Conservation (phyloP, 1,139 yeast species). For the Yamadazyma conglobata region DNA sequence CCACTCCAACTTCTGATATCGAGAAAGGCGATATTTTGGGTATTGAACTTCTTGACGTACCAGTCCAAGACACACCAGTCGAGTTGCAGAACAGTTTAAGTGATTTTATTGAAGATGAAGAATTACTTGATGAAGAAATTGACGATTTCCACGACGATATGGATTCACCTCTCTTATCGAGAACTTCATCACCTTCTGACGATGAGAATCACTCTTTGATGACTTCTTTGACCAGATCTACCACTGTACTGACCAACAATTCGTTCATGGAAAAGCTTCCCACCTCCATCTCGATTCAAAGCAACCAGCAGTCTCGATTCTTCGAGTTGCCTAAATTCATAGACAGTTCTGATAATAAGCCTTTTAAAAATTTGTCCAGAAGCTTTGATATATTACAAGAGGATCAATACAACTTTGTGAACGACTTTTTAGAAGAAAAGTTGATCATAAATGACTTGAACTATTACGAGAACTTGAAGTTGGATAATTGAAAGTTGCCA, state of each 20-base stretch:
- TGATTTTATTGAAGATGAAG: slow-evolving; percentile 5
- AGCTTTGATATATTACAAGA: slow-evolving; percentile 26
- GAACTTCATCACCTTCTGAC: slow-evolving; percentile 41
- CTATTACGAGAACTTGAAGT: slow-evolving; percentile 24
- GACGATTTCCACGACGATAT: slow-evolving; percentile 20
- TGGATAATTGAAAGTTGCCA: no score
- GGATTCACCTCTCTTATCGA: slow-evolving; percentile 31
- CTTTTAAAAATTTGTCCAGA: slow-evolving; percentile 10
- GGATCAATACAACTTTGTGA: slow-evolving; percentile 40
- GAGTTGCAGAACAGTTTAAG: slow-evolving; percentile 1
- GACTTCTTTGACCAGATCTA: slow-evolving; percentile 41
- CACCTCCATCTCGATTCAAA: slow-evolving; percentile 1
- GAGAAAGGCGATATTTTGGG: background rate
- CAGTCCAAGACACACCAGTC: background rate
- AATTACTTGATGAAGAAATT: slow-evolving; percentile 15
- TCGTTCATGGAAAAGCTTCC: slow-evolving; percentile 18
- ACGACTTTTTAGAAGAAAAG: slow-evolving; percentile 42
- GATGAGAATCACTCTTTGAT: slow-evolving; percentile 34
- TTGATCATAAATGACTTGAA: slow-evolving; percentile 34
- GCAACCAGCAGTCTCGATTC: slow-evolving; percentile 13
- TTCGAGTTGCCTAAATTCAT: slow-evolving; percentile 27
- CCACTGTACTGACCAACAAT: slow-evolving; percentile 38
- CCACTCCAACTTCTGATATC: background rate
- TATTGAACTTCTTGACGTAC: background rate
- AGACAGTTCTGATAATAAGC: slow-evolving; percentile 5